Evolutionary conservation across 1,139 yeast genomes (phyloP), one percentile per base, ranked within the genome.

Genomic region (Geotrichum macrosporum): DNA sequence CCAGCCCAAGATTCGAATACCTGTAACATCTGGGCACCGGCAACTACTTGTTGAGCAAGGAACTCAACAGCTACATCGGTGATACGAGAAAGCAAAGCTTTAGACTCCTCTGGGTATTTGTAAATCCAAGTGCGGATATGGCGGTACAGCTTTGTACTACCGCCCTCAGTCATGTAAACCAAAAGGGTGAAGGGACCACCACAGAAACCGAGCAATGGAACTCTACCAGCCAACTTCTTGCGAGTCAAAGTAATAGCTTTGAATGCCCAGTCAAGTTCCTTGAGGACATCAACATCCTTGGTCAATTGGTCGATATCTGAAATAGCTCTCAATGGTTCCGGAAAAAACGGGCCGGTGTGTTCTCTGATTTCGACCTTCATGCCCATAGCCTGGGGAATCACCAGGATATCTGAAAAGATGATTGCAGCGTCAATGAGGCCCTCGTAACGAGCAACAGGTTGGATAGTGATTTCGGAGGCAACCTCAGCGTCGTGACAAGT

Each of bases 1-100:
- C 97, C 95, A 43, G 96, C 98, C 96, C 96, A 89, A 20, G 96
- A 85, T 63, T 92, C 98, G 63, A 92, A 92, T 27, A 92, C 87
- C 67, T 92, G 98, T 53, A 92, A 73, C 81, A 92, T 88, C 70
- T 92, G 98, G 24, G 97, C 97, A 54, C 98, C 98, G 1, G 98
- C 98, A 56, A 82, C 81, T 43, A 92, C 96, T 67, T 92, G 98
- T 59, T 84, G 86, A 3, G 95, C 95, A 62, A 92, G 75, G 60
- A 89, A 94, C 63, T 92, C 97, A 35, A 89, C 72, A 51, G 96
- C 94, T 35, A 87, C 88, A 55, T 87, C 94, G 18, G 96, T 84
- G 54, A 83, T 81, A 48, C 82, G 82, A 64, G 81, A 85, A 54
- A 92, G 74, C 51, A 92, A 71, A 56, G 71, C 67, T 59, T 86